Evolutionary conservation across 768 basidiomycete species (phyloP).

Genomic region (Suillus tomentosus): DNA sequence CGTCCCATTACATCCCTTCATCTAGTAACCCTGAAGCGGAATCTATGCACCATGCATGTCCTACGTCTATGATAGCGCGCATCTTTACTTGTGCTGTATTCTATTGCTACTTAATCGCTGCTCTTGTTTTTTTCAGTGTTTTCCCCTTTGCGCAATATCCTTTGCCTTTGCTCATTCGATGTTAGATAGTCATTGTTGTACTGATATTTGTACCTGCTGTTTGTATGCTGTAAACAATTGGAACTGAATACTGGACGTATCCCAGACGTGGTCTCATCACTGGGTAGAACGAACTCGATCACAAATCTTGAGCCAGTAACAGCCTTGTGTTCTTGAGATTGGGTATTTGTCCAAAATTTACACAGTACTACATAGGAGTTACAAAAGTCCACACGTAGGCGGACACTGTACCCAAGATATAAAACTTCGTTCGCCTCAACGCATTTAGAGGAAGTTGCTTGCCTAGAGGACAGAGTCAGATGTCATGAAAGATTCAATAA

Average conservation of each 20-base stretch:
- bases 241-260: not conserved
- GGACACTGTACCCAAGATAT: not conserved
- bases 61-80: not conserved
- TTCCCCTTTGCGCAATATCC: not conserved
- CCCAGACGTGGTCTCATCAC: not conserved
- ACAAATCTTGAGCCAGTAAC: not conserved
- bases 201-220: not conserved
- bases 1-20: not conserved
- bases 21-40: slow-evolving; percentile 6
- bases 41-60: not conserved
- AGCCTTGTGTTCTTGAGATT: not conserved
- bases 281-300: not conserved
- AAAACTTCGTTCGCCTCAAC: not conserved
- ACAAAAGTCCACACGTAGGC: not conserved
- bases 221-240: not conserved
- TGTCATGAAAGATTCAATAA: slow-evolving; percentile 8
- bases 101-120: not conserved
- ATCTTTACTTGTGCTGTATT: slow-evolving; percentile 10
- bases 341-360: not conserved
- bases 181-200: not conserved
- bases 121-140: not conserved
- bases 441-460: slow-evolving; percentile 31
- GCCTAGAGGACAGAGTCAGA: slow-evolving; percentile 24
- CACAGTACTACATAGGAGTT: no score
- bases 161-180: not conserved